Conservation (phyloP, 768 basidiomycete species). For the Podaxis sp. region DNA sequence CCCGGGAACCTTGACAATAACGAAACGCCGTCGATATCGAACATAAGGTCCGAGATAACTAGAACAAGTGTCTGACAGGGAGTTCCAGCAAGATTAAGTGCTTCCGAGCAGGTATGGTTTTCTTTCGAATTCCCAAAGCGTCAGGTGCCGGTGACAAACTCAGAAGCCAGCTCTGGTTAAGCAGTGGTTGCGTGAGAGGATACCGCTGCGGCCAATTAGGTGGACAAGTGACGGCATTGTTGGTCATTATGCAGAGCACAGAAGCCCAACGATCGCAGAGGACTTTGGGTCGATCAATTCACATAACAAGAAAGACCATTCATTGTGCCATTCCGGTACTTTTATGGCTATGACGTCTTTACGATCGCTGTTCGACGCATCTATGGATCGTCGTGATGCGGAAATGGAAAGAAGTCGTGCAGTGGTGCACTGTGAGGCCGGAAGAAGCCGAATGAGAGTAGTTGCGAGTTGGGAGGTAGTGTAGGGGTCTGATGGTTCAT, state of each 20-base stretch:
- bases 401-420: too few species aligned
- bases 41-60: too few species aligned
- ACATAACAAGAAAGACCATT: background rate
- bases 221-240: background rate
- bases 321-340: background rate
- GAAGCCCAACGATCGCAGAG: background rate
- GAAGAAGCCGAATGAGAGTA: too few species aligned
- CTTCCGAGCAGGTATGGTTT: background rate
- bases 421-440: too few species aligned
- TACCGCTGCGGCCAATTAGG: background rate
- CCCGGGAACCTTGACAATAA: too few species aligned
- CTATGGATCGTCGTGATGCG: too few species aligned
- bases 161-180: background rate
- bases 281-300: background rate
- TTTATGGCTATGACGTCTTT: background rate
- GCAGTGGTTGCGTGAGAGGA: background rate
- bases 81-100: too few species aligned
- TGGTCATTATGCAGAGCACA: background rate
- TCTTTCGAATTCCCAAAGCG: background rate
- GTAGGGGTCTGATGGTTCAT: too few species aligned
- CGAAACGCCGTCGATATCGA: too few species aligned
- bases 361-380: background rate
- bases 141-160: background rate
- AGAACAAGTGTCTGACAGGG: too few species aligned
- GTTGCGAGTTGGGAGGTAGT: too few species aligned